These are phyloP conservation scores for Cucurbita pepo DNA, from an alignment of 306 rosid genomes.

Conservation along the genomic window DNA sequence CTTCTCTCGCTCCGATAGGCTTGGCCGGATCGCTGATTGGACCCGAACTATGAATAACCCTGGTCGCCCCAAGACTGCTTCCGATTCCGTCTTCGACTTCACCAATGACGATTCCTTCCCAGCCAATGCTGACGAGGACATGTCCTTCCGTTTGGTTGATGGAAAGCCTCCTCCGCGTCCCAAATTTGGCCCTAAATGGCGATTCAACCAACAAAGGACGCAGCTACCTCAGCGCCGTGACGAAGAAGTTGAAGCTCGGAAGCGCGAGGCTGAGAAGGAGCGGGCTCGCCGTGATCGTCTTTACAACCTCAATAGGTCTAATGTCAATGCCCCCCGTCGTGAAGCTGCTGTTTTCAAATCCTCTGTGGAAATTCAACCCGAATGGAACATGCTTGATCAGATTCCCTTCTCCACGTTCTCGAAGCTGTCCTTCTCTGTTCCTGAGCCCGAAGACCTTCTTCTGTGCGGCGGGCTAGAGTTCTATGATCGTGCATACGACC, in stretches of 20 bases:
- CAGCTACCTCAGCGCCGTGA: conserved; percentile 92
- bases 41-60: conserved; percentile 68
- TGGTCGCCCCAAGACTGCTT: conserved; percentile 40
- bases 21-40: conserved; percentile 88
- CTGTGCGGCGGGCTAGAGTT: conserved; percentile 66
- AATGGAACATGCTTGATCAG: conserved; percentile 94
- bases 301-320: conserved; percentile 58
- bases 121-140: conserved; percentile 34
- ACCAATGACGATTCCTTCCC: conserved; percentile 78
- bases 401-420: conserved; percentile 84
- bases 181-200: conserved; percentile 72
- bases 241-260: conserved; percentile 73
- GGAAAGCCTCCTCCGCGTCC: conserved; percentile 87
- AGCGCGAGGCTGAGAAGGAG: conserved; percentile 86
- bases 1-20: conserved; percentile 77
- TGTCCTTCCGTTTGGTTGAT: conserved; percentile 66
- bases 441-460: conserved; percentile 76
- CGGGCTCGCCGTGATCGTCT: conserved; percentile 78
- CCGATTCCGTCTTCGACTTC: conserved; percentile 71
- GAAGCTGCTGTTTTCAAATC: conserved; percentile 81
- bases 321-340: conserved; percentile 45
- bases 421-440: conserved; percentile 66
- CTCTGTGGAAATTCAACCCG: conserved; percentile 80
- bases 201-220: conserved; percentile 51
- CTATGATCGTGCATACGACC: conserved; percentile 61